Base-by-base conservation (phyloP, 768 basidiomycete species). In the Xerocomellus intermedius region DNA sequence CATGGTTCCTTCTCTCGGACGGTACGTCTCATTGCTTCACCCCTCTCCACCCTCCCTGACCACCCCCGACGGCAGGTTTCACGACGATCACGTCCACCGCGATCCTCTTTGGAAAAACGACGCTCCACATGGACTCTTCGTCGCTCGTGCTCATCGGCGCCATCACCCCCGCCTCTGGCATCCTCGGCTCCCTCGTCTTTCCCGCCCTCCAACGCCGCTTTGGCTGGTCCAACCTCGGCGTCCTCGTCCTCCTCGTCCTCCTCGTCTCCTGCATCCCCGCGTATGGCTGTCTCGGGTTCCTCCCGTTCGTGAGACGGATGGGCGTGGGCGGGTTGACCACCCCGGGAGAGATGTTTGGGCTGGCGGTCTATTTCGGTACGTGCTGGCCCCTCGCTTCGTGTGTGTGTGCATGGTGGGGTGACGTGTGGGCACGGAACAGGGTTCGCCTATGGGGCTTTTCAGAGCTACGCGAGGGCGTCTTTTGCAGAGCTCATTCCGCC, bases 1-100 rank as follows among this genome's bases (percentile, higher is more conserved):
- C 96, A 0, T 98, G 95, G 94, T 95, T 97, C 69, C 79, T 98
- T 13, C 82, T 98, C 22, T 92, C 90, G 1, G 95, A 98, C 64
- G 91, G 93, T 90, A 49, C 42, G 81, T 70, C 30, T 24, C 9
- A 14, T 5, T 17, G 5, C 2, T n/a, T 19, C 22, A 38, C 26
- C n/a, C n/a, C n/a, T n/a, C n/a, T 45, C 32, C 14, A 1, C 16
- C 14, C 21, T 14, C 35, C 13, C 17, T 39, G n/a, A 36, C 19
- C 35, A 17, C 4, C 6, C 38, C 5, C 19, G 9, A 12, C 2
- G 26, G 8, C 37, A 92, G 91, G 87, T 2, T 94, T 95, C 72
- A 91, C 94, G 3, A 97, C 95, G 0, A 88, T 97, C 43, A 94
- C 93, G 0, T 91, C 91, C 0, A 93, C 92, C 0, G 91, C 96